Base-by-base conservation (phyloP, 2,329 filamentous ascomycete genomes). In the Talaromyces pinophilus region DNA sequence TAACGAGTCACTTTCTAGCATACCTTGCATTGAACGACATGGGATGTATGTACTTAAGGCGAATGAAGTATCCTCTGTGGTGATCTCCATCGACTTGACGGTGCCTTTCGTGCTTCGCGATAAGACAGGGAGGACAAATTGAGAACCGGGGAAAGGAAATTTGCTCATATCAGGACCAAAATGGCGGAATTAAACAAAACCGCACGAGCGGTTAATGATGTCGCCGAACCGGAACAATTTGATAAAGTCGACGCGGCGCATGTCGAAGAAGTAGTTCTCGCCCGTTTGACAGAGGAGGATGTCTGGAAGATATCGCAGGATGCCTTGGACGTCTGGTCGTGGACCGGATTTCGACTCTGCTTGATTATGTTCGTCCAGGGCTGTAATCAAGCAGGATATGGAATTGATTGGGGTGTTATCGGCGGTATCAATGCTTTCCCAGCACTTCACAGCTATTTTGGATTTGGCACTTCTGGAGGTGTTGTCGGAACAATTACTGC, bases 391-490 rank as follows among this genome's bases (percentile, higher is more conserved):
- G 80, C 81, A 52, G 81, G 80, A 8, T 83, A 79, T 67, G 82
- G 82, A 67, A 78, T 84, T 48, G 82, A 84, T 68, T 84, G 82
- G 82, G 79, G 79, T 30, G 81, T 84, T 33, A 84, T 84, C 46
- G 73, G 77, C 46, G 79, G 80, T 46, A 82, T 84, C 67, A 83
- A 84, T 65, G 74, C 80, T 10, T 76, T 78, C 54, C 65, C 75
- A 5, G 69, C 74, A 38, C 83, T 81, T 79, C 82, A 83, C 67
- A 68, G 69, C 4, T 83, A 80, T 67, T 82, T 83, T 61, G 76
- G 76, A 10, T 82, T 83, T 54, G 78, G 70, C 2, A 79, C 74
- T 22, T 73, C 74, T 10, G 81, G 82, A 10, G 70, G 74, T 17
- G 79, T 77, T 15, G 79, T 78, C 28, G 80, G 80, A 1, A 77